A percentile compares a stretch with the other conserved stretches of the same genome.
These are phyloP conservation scores for Orbilia brochopaga DNA, from an alignment of 2,329 filamentous ascomycete species.

Conservation along the genomic window DNA sequence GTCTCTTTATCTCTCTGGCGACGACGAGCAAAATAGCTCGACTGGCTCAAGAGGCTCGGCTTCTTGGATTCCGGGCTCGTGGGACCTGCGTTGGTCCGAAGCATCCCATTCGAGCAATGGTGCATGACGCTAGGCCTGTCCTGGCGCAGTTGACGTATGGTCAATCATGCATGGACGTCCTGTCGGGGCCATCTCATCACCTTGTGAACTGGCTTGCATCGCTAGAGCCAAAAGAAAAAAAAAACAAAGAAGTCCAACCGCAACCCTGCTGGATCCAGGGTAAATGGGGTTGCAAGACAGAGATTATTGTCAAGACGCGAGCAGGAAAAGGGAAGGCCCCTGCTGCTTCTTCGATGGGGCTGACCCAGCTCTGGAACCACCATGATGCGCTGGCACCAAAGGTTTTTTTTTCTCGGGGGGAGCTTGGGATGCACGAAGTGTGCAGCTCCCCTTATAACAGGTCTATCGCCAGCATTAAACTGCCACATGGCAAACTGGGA, in stretches of 20 bases:
- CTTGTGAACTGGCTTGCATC: slow-evolving; percentile 50
- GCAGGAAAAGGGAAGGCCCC: slow-evolving; percentile 5
- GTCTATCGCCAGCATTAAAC: slow-evolving; percentile 34
- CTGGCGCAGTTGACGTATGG: slow-evolving; percentile 45
- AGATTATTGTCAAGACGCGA: slow-evolving; percentile 4
- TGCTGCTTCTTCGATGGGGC: slow-evolving; percentile 42
- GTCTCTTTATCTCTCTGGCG: background rate
- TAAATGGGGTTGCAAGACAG: background rate
- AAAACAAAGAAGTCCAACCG: slow-evolving; percentile 1
- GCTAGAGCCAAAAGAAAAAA: slow-evolving; percentile 31
- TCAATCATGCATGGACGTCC: slow-evolving; percentile 3
- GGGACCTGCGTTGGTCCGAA: slow-evolving; percentile 49
- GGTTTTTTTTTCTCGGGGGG: slow-evolving; percentile 17
- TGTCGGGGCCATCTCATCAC: slow-evolving; percentile 50
- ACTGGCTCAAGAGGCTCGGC: slow-evolving; percentile 23
- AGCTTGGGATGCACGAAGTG: slow-evolving; percentile 27
- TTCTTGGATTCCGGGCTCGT: slow-evolving; percentile 43
- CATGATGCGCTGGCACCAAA: slow-evolving; percentile 49
- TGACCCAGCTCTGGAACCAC: slow-evolving; percentile 37
- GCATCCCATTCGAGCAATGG: slow-evolving; percentile 31
- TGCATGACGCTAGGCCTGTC: slow-evolving; percentile 36
- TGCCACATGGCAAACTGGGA: slow-evolving; percentile 51
- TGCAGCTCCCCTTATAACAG: slow-evolving; percentile 31
- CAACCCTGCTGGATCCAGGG: slow-evolving; percentile 23
- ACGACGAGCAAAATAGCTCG: slow-evolving; percentile 13